Evolutionary conservation across 345 rosid species (phyloP).

Genomic region (Eucalyptus pauciflora): DNA sequence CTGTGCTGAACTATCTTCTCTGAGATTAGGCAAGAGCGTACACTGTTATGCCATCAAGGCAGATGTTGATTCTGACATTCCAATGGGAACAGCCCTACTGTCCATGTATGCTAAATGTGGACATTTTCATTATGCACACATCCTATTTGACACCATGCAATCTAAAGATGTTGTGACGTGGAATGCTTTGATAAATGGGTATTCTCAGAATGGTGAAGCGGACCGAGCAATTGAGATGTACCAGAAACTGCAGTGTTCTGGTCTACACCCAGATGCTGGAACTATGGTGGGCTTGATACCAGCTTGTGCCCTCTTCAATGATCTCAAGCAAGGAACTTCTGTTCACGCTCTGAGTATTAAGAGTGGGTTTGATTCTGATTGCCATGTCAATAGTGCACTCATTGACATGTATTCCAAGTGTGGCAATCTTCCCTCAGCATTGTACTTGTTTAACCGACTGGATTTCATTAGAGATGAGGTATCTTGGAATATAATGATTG

Average conservation of each 20-base stretch:
- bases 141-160: slow-evolving; percentile 25
- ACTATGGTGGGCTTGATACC: slow-evolving; percentile 49
- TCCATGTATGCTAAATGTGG: slow-evolving; percentile 55
- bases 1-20: slow-evolving; percentile 22
- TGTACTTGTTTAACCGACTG: slow-evolving; percentile 21
- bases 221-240: slow-evolving; percentile 21
- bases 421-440: slow-evolving; percentile 27
- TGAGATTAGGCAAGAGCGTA: slow-evolving; percentile 40
- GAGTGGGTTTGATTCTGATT: slow-evolving; percentile 34
- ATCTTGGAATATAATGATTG: slow-evolving; percentile 55
- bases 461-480: slow-evolving; percentile 22
- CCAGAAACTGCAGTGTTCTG: slow-evolving; percentile 20
- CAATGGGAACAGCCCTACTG: slow-evolving; percentile 31
- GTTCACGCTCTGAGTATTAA: slow-evolving; percentile 25
- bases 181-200: slow-evolving; percentile 51
- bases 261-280: slow-evolving; percentile 27
- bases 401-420: slow-evolving; percentile 51
- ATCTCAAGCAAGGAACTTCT: slow-evolving; percentile 28
- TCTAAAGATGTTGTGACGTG: slow-evolving; percentile 42
- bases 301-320: slow-evolving; percentile 23
- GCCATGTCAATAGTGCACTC: slow-evolving; percentile 36
- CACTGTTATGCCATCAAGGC: slow-evolving; percentile 45
- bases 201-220: slow-evolving; percentile 25
- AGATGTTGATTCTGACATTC: slow-evolving; percentile 23
- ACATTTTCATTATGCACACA: slow-evolving; percentile 16